Percentiles rank a stretch among this genome's conserved stretches.
Conservation (phyloP, 2,329 filamentous ascomycete species). For the Scopulariopsis brevicaulis region DNA sequence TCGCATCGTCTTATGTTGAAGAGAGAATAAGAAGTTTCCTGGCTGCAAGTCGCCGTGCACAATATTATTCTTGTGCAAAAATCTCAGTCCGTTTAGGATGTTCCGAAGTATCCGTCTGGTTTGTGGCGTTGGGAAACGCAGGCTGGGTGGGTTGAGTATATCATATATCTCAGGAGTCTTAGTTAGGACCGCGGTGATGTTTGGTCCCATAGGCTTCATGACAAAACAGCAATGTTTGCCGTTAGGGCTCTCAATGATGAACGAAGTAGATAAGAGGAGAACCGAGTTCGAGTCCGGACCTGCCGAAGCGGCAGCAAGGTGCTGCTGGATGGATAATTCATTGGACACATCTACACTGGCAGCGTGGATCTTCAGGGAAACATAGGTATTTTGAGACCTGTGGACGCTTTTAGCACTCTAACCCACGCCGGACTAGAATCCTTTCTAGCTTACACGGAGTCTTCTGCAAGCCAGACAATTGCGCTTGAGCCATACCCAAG, state of each 20-base stretch:
- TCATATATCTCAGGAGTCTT: slow-evolving; percentile 5
- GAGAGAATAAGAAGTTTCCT: slow-evolving; percentile 5
- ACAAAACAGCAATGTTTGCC: neutral
- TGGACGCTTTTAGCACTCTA: neutral
- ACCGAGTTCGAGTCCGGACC: neutral
- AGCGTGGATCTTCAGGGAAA: neutral
- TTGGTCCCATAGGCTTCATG: neutral
- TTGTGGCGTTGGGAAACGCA: neutral
- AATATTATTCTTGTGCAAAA: slow-evolving; percentile 5
- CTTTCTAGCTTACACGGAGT: neutral
- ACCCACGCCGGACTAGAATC: neutral
- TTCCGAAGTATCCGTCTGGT: neutral
- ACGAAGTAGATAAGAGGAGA: neutral
- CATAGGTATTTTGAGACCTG: neutral
- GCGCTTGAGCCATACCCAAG: neutral
- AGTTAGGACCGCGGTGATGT: slow-evolving; percentile 7
- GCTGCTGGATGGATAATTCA: neutral
- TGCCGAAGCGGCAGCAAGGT: neutral
- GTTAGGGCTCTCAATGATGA: neutral
- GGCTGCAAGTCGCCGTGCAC: slow-evolving; percentile 6
- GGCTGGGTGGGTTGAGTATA: neutral
- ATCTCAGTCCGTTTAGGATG: slow-evolving; percentile 1
- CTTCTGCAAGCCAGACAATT: neutral
- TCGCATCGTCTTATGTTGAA: neutral
- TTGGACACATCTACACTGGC: neutral